Percentiles rank a stretch among this genome's conserved stretches.
phyloP scores from a whole-genome alignment of 352 stramenopile species.

The Phytopythium litorale region DNA sequence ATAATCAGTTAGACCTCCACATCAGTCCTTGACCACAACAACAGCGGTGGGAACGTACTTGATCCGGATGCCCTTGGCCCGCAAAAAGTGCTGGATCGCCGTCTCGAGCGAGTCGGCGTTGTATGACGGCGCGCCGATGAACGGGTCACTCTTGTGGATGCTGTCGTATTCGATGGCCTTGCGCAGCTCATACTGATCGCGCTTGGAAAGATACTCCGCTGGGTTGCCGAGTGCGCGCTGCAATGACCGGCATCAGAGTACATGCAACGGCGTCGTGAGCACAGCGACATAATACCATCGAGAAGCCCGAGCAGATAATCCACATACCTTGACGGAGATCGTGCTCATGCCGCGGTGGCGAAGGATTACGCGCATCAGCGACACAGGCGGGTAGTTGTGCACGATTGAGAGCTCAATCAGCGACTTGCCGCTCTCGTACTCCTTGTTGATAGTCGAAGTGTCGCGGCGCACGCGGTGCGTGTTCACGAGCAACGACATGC shows the following conservation, averaged over 20 bases:
- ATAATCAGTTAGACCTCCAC: not conserved
- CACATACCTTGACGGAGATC: constrained; percentile 47
- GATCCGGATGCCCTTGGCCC: constrained; percentile 65
- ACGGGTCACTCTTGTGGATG: constrained; percentile 81
- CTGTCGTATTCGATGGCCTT: constrained; percentile 77
- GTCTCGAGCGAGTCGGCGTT: constrained; percentile 69
- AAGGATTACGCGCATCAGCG: constrained; percentile 81
- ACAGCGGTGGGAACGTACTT: constrained; percentile 37
- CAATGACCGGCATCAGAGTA: constrained; percentile 1
- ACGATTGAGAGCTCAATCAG: constrained; percentile 69
- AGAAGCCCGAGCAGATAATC: constrained; percentile 8
- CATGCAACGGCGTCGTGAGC: not conserved
- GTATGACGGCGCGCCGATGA: constrained; percentile 67
- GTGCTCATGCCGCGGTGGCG: constrained; percentile 58
- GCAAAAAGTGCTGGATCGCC: constrained; percentile 72
- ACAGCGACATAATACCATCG: not conserved
- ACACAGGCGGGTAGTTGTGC: constrained; percentile 83
- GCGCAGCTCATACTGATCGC: constrained; percentile 66
- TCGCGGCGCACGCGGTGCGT: constrained; percentile 74
- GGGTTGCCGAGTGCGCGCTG: constrained; percentile 54
- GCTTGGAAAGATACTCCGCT: constrained; percentile 46
- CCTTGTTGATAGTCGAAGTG: constrained; percentile 46
- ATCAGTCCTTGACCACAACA: not conserved
- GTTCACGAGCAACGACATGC: constrained; percentile 85
- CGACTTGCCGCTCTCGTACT: constrained; percentile 72